Conservation (phyloP, 208 protist genomes). For the Tritrichomonas musculus region DNA sequence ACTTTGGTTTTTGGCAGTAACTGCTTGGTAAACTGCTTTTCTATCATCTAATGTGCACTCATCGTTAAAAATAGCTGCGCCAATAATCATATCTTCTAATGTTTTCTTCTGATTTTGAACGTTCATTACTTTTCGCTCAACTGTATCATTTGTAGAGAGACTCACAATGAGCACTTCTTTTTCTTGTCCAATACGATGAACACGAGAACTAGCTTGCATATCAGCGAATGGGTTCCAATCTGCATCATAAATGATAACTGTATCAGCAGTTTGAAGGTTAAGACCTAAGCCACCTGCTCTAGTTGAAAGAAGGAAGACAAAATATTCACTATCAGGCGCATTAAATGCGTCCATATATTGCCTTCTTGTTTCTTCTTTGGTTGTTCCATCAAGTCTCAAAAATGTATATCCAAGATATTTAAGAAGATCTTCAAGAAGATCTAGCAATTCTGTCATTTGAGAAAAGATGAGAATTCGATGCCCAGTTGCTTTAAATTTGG, state of each 20-base stretch:
- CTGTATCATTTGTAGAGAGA: constrained; percentile 75
- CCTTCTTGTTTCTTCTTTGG: constrained; percentile 47
- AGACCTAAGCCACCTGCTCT: constrained; percentile 93
- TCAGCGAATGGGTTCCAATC: constrained; percentile 98
- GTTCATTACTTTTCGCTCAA: constrained; percentile 73
- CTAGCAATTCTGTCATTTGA: constrained; percentile 76
- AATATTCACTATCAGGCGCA: constrained; percentile 57
- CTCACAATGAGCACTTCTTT: constrained; percentile 60
- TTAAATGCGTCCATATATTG: constrained; percentile 89
- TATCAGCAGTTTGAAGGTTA: constrained; percentile 92
- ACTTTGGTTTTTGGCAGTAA: neutral
- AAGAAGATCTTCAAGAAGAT: constrained; percentile 68
- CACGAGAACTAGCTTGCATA: constrained; percentile 90
- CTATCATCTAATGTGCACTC: neutral
- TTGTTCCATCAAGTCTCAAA: constrained; percentile 66
- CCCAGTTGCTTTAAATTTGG: constrained; percentile 45
- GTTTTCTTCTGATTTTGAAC: neutral
- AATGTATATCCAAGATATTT: constrained; percentile 51
- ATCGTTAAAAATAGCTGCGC: neutral
- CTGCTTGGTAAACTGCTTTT: neutral
- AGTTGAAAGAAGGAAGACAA: constrained; percentile 91
- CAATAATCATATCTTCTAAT: constrained; percentile 27
- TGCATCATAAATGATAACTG: constrained; percentile 93
- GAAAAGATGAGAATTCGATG: constrained; percentile 93
- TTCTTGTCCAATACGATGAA: constrained; percentile 79